These are phyloP conservation scores for Lathyrus oleraceus DNA, from an alignment of 306 rosid genomes.

Conservation along the genomic window DNA sequence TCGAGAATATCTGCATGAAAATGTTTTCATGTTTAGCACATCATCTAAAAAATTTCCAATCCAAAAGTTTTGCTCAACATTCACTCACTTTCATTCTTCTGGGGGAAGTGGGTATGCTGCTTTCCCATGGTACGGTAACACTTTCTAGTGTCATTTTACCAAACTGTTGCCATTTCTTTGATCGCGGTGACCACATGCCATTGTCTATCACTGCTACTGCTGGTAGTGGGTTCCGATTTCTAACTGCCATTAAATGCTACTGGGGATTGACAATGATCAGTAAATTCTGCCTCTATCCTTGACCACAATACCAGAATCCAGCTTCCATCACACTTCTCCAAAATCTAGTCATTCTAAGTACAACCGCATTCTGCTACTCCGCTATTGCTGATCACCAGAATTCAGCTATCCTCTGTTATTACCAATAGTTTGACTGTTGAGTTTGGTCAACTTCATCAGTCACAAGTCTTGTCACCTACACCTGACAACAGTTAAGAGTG, in stretches of 20 bases:
- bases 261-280: neutral
- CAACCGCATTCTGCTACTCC: neutral
- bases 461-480: slow-evolving; percentile 1
- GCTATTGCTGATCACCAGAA: neutral
- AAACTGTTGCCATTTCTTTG: neutral
- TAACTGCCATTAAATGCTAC: neutral
- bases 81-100: neutral
- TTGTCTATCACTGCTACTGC: too few relatives aligned
- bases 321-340: neutral
- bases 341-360: neutral
- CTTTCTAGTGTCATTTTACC: slow-evolving; percentile 9
- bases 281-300: neutral
- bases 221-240: neutral
- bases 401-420: neutral
- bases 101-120: neutral
- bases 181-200: neutral
- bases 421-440: neutral
- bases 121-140: neutral
- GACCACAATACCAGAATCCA: neutral
- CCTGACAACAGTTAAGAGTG: neutral
- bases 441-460: neutral
- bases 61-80: neutral
- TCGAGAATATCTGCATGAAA: neutral
- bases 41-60: neutral
- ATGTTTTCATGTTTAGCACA: slow-evolving; percentile 4